Evolutionary conservation across 192 early-diverging fungal species (phyloP).

Genomic region (Rhizophlyctis rosea): DNA sequence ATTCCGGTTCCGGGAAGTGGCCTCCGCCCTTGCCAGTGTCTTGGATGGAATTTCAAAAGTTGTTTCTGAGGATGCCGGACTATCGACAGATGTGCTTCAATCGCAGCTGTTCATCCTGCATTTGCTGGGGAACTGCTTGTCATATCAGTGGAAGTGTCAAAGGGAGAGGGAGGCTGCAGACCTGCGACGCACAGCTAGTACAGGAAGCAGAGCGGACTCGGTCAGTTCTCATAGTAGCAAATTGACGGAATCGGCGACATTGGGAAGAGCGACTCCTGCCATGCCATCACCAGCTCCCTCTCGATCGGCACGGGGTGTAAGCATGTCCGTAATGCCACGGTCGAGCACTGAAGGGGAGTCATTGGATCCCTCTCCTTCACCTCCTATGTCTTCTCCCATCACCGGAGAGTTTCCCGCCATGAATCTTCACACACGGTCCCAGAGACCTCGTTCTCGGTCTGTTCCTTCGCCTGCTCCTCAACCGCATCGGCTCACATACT

Average conservation of each 20-base stretch:
- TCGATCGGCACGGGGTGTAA: not conserved
- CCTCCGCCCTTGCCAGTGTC: conserved; percentile 62
- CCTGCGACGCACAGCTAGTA: not conserved
- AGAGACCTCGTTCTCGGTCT: too few relatives aligned
- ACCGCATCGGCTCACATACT: conserved; percentile 14
- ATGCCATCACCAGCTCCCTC: not conserved
- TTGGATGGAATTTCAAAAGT: conserved; percentile 75
- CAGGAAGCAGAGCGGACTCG: not conserved
- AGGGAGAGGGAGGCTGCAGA: not conserved
- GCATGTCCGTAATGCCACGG: not conserved
- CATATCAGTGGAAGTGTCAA: conserved; percentile 73
- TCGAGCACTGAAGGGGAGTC: conserved; percentile 48
- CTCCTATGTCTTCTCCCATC: not conserved
- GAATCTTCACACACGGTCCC: too few relatives aligned
- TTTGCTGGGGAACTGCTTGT: conserved; percentile 81
- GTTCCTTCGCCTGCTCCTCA: not conserved
- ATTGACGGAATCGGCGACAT: not conserved
- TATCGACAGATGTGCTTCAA: conserved; percentile 70
- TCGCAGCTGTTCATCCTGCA: conserved; percentile 83
- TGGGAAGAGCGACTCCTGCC: not conserved
- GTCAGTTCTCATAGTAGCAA: not conserved
- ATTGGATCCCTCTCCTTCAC: conserved; percentile 1
- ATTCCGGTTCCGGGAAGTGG: conserved; percentile 67
- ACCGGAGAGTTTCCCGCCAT: not conserved
- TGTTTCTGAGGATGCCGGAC: conserved; percentile 42